These are phyloP conservation scores for Pythium biforme DNA, from an alignment of 352 stramenopile species.

Conservation along the genomic window DNA sequence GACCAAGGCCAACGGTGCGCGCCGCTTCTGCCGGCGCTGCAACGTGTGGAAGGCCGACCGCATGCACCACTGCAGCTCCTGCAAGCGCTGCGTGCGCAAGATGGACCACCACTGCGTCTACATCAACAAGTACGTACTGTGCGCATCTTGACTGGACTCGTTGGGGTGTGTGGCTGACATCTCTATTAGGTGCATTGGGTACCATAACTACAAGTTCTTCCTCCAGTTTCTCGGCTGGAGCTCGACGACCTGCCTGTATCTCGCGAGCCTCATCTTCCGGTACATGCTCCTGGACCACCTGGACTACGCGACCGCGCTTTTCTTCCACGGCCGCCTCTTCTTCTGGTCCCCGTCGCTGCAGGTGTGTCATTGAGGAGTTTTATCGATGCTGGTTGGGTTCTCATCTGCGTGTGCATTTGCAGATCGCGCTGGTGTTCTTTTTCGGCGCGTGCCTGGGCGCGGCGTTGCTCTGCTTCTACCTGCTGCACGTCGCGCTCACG, in stretches of 20 bases:
- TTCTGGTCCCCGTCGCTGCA: conserved; percentile 59
- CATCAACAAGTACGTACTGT: conserved; percentile 78
- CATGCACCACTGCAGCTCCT: conserved; percentile 83
- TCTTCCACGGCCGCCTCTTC: conserved; percentile 51
- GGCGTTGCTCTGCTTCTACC: conserved; percentile 72
- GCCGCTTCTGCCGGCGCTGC: conserved; percentile 77
- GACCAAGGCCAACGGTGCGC: conserved; percentile 66
- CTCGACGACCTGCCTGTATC: conserved; percentile 59
- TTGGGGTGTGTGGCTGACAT: too few species aligned
- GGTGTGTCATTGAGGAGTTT: conserved; percentile 29
- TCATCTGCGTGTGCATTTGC: too few species aligned
- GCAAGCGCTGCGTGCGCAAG: conserved; percentile 75
- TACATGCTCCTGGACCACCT: conserved; percentile 57
- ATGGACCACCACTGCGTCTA: conserved; percentile 90
- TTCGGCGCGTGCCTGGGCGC: conserved; percentile 58
- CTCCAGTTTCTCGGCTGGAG: conserved; percentile 83
- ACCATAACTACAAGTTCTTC: conserved; percentile 91
- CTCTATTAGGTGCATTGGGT: conserved; percentile 86
- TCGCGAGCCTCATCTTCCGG: conserved; percentile 64
- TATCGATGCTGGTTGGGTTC: too few species aligned
- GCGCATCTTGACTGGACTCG: not conserved
- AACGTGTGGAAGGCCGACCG: conserved; percentile 72
- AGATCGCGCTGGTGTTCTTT: conserved; percentile 76
- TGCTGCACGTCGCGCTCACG: conserved; percentile 73
- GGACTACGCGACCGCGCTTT: conserved; percentile 49